Base-by-base conservation (phyloP, 495 filamentous ascomycete genomes). In the Neurospora sp. region DNA sequence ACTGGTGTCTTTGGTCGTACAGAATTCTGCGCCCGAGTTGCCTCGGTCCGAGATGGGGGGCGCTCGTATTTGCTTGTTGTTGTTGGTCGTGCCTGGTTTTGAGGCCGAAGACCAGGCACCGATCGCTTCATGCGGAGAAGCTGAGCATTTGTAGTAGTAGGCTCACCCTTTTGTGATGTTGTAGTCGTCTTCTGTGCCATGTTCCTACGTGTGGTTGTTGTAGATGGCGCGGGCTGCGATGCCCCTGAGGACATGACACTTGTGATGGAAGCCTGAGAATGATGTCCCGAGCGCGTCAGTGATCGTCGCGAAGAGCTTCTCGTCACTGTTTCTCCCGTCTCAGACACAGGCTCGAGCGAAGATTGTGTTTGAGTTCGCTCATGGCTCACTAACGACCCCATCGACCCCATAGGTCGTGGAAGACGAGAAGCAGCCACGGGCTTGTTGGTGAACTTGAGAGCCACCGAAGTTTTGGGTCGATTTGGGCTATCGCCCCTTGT, bases 331-430 rank as follows among this genome's bases (percentile, higher is more conserved):
- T 89, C 93, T 72, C 94, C 95, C 72, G 90, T 92, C 81, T 98
- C 96, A 46, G 93, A 97, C 2, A 98, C 94, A 40, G 95, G 94
- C 74, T 97, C 96, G 11, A 99, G 86, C 3, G 89, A 91, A n/a
- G 93, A 91, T 77, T 88, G 88, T 12, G 87, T 85, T 61, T 92
- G 89, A 42, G 89, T 86, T 66, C 88, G 83, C 71, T 88, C 88
- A 73, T 88, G 87, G 78, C 89, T 87, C 73, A 85, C 85, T 76
- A 77, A 71, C 71, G 87, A 87, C 71, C 91, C 84, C 76, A 78
- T 72, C 72, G 87, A 87, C 70, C 91, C 84, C 78, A 81, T 80
- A 74, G 87, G 89, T 71, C 91, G 87, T 68, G 91, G 89, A 73
- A 94, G 82, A 59, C 86, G 82, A 42, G 85, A 84, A 68, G 70